These are phyloP conservation scores for Phytophthora meadii DNA, from an alignment of 352 stramenopile species.

Conservation along the genomic window DNA sequence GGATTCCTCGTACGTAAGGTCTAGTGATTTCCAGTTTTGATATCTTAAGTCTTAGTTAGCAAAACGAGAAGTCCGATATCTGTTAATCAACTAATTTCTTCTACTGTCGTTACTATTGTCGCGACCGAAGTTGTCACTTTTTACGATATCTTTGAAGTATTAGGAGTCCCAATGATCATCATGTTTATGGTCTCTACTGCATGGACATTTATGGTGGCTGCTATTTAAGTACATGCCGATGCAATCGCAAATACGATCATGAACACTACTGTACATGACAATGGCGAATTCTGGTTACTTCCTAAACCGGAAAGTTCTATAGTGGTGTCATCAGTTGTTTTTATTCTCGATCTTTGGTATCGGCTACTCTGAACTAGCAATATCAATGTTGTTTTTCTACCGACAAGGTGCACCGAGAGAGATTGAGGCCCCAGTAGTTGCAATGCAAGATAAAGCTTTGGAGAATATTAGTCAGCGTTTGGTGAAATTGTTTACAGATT, in stretches of 20 bases:
- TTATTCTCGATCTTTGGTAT: slow-evolving; percentile 17
- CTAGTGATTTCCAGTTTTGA: too few species aligned
- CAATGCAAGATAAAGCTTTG: not conserved
- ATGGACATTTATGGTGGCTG: slow-evolving; percentile 40
- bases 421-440: not conserved
- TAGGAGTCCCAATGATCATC: slow-evolving; percentile 36
- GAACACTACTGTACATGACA: slow-evolving; percentile 46
- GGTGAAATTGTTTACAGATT: not conserved
- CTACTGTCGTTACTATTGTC: slow-evolving; percentile 27
- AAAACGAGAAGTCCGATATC: too few species aligned
- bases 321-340: slow-evolving; percentile 18
- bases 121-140: slow-evolving; percentile 33
- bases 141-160: slow-evolving; percentile 51
- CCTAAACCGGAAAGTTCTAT: slow-evolving; percentile 18
- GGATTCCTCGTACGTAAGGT: too few species aligned
- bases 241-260: slow-evolving; percentile 45
- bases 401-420: not conserved
- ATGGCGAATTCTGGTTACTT: slow-evolving; percentile 57
- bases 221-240: slow-evolving; percentile 42
- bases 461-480: not conserved
- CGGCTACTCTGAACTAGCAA: not conserved
- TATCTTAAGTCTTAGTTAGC: too few species aligned
- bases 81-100: too few species aligned
- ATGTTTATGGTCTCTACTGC: slow-evolving; percentile 24
- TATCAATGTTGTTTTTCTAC: not conserved